phyloP scores from a whole-genome alignment of 768 basidiomycete species.

The Collybia nuda region DNA sequence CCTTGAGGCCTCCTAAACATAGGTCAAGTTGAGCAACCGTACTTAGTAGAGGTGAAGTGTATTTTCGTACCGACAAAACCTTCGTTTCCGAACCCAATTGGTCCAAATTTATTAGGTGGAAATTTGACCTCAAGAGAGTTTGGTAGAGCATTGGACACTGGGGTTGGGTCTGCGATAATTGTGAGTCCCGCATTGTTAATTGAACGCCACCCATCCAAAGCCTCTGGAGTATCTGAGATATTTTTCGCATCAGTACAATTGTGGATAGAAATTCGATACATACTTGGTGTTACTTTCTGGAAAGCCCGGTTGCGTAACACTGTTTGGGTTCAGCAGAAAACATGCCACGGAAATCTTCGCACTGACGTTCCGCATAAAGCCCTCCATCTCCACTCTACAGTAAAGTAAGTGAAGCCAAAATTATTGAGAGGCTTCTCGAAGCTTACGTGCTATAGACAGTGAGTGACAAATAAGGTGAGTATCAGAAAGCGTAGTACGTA shows the following conservation, averaged over 20 bases:
- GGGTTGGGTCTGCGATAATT: conserved; percentile 48
- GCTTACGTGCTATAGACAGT: conserved; percentile 31
- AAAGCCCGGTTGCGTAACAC: conserved; percentile 74
- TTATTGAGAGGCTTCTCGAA: neutral
- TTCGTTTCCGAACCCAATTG: conserved; percentile 54
- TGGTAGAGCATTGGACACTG: conserved; percentile 59
- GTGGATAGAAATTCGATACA: neutral
- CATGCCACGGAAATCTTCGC: neutral
- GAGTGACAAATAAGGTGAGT: no score
- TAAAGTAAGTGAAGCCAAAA: neutral
- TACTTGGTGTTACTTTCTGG: conserved; percentile 60
- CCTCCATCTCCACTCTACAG: conserved; percentile 66
- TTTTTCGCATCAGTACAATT: no score
- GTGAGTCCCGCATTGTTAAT: conserved; percentile 46
- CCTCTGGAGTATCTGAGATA: conserved; percentile 41
- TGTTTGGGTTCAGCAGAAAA: conserved; percentile 18
- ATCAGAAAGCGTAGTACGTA: conserved; percentile 27
- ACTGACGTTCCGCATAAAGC: conserved; percentile 58
- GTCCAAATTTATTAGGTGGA: conserved; percentile 35
- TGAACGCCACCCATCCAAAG: conserved; percentile 53
- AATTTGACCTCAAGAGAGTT: conserved; percentile 56
- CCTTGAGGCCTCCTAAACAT: conserved; percentile 45
- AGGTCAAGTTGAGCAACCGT: conserved; percentile 9
- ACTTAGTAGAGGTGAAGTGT: no score
- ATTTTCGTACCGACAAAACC: conserved; percentile 60